A percentile compares a stretch with the other conserved stretches of the same genome.
Conservation (phyloP, 768 basidiomycete genomes). For the Panellus pusillus region DNA sequence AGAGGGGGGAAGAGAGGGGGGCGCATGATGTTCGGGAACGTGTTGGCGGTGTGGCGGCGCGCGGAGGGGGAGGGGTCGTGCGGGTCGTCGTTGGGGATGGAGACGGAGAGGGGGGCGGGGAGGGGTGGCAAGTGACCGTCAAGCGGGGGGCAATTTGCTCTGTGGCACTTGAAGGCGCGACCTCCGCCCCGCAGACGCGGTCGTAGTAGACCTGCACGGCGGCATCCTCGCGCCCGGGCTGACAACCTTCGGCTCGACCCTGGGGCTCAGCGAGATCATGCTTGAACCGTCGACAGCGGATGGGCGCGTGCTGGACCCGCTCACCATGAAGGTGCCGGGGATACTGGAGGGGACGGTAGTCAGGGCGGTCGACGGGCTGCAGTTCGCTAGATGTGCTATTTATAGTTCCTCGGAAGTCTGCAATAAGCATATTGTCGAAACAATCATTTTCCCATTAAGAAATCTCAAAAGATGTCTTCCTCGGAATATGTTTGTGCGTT, state of each 20-base stretch:
- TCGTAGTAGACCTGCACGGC: conserved; percentile 67
- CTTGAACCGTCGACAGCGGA: conserved; percentile 67
- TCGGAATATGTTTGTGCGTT: too few species aligned
- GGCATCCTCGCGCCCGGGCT: conserved; percentile 65
- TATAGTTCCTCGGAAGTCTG: too few species aligned
- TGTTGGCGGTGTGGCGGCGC: conserved; percentile 39
- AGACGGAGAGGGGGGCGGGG: not conserved
- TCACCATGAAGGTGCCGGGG: conserved; percentile 28
- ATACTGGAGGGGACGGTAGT: conserved; percentile 46
- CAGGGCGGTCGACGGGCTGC: conserved; percentile 64
- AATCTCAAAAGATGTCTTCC: too few species aligned
- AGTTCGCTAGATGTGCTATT: too few species aligned
- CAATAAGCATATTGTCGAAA: too few species aligned
- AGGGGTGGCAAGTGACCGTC: not conserved
- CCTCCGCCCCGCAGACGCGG: too few species aligned
- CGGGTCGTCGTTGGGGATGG: conserved; percentile 15
- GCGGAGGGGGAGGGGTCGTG: too few species aligned
- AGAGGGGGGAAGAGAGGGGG: conserved; percentile 26
- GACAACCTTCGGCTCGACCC: conserved; percentile 56
- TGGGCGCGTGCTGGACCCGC: conserved; percentile 57
- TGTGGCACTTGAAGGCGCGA: not conserved
- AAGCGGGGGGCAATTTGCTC: not conserved
- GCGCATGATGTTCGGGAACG: conserved; percentile 56
- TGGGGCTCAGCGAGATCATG: conserved; percentile 72
- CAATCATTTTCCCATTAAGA: too few species aligned